Evolutionary conservation across 441 rosid genomes (phyloP).

Genomic region (Lepidium campestre): DNA sequence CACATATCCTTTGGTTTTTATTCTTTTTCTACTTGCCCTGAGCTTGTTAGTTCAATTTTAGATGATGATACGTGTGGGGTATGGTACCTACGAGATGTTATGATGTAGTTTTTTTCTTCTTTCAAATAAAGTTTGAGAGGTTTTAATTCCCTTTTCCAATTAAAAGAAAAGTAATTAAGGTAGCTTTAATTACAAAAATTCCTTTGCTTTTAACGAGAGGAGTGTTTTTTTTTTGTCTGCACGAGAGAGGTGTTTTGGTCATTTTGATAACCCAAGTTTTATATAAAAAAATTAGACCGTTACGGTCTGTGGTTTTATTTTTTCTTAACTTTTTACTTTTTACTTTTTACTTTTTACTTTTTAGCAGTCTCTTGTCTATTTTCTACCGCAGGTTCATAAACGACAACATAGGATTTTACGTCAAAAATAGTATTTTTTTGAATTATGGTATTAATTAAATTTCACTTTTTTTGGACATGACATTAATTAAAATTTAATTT

Average conservation of each 20-base stretch:
- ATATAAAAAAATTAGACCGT: slow-evolving; percentile 29
- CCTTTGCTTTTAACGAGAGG: no score
- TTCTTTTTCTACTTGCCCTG: no score
- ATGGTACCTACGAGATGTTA: no score
- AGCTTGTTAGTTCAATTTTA: no score
- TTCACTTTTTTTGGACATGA: background rate
- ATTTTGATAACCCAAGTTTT: background rate
- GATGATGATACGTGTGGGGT: no score
- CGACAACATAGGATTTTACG: slow-evolving; percentile 38
- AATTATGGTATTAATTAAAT: background rate
- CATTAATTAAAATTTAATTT: background rate
- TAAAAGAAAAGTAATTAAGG: no score
- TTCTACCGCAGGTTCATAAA: slow-evolving; percentile 35
- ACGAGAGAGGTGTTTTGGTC: slow-evolving; percentile 13
- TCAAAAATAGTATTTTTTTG: background rate
- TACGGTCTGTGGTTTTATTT: slow-evolving; percentile 9
- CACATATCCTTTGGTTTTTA: no score
- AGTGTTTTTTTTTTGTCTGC: no score
- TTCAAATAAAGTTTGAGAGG: no score
- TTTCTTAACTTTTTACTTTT: background rate
- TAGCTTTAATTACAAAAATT: no score
- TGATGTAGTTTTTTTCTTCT: no score
- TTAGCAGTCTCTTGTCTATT: slow-evolving; percentile 11
- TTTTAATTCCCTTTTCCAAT: no score
- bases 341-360: background rate